Percentiles rank a stretch among this genome's conserved stretches.
Evolutionary conservation across 192 early-diverging fungal genomes (phyloP).

Genomic region (Coemansia sp.): DNA sequence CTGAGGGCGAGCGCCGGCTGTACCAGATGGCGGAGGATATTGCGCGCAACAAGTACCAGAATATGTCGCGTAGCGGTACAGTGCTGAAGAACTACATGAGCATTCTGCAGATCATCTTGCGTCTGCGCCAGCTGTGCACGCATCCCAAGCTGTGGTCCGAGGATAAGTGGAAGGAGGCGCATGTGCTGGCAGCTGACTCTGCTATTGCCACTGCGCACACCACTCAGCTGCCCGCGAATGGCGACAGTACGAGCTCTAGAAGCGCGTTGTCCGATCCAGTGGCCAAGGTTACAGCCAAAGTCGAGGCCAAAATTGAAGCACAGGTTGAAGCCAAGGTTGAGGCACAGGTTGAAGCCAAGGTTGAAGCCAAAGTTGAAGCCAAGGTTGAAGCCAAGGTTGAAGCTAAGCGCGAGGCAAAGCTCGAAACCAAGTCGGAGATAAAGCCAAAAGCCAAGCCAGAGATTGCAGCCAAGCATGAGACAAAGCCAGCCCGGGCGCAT

Average conservation of each 20-base stretch:
- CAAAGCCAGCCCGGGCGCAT: background rate
- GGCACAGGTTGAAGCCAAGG: background rate
- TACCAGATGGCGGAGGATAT: slow-evolving; percentile 70
- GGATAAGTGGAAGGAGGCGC: slow-evolving; percentile 51
- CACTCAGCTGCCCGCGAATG: background rate
- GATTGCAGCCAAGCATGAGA: background rate
- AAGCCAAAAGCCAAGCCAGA: background rate
- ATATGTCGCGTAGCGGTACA: slow-evolving; percentile 64
- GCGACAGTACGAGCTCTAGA: background rate
- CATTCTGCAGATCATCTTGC: slow-evolving; percentile 57
- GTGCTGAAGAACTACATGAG: slow-evolving; percentile 68
- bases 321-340: background rate
- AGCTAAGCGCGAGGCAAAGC: slow-evolving; percentile 1
- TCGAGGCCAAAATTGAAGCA: background rate
- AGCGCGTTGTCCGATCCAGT: background rate
- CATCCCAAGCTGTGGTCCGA: slow-evolving; percentile 61
- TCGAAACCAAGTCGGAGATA: background rate
- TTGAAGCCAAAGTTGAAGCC: background rate
- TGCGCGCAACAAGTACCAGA: slow-evolving; percentile 64
- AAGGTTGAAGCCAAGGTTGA: background rate
- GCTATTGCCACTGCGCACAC: slow-evolving; percentile 15
- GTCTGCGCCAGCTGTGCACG: slow-evolving; percentile 71
- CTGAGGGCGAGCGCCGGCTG: slow-evolving; percentile 65
- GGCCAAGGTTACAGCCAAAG: background rate
- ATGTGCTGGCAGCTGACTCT: slow-evolving; percentile 30